phyloP scores from a whole-genome alignment of 2,329 filamentous ascomycete species.

The Penicillium sp. region DNA sequence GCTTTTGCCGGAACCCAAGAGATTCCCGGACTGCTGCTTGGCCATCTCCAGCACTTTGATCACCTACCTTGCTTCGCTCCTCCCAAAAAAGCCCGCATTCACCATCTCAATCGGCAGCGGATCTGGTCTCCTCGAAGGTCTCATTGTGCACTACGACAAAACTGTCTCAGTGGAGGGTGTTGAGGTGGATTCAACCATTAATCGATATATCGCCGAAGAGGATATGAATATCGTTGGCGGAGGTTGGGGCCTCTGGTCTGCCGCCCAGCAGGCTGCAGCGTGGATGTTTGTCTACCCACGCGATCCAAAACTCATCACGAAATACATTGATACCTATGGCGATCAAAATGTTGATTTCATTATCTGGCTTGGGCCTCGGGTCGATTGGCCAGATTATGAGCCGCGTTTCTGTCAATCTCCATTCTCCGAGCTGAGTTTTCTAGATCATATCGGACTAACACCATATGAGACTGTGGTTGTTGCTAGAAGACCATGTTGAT shows the following conservation, averaged over 20 bases:
- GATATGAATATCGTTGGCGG: slow-evolving; percentile 47
- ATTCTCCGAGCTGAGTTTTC: slow-evolving; percentile 21
- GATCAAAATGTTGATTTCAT: slow-evolving; percentile 21
- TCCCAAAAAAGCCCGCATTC: slow-evolving; percentile 29
- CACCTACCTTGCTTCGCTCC: slow-evolving; percentile 17
- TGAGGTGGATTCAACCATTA: slow-evolving; percentile 49
- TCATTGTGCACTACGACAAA: slow-evolving; percentile 34
- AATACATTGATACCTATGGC: slow-evolving; percentile 43
- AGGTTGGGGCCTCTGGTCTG: slow-evolving; percentile 45
- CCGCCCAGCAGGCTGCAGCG: slow-evolving; percentile 44
- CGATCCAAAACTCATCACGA: slow-evolving; percentile 45
- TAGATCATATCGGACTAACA: slow-evolving; percentile 25
- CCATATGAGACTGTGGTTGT: slow-evolving; percentile 29
- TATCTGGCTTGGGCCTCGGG: slow-evolving; percentile 33
- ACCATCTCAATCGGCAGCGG: slow-evolving; percentile 53
- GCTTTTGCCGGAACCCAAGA: slow-evolving; percentile 19
- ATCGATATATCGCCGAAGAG: slow-evolving; percentile 46
- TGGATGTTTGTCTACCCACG: slow-evolving; percentile 58
- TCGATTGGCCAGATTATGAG: slow-evolving; percentile 35
- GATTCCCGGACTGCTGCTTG: slow-evolving; percentile 32
- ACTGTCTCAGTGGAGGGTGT: slow-evolving; percentile 45
- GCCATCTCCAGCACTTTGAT: slow-evolving; percentile 29
- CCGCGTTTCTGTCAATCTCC: slow-evolving; percentile 24
- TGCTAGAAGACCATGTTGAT: slow-evolving; percentile 13
- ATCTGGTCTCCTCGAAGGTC: slow-evolving; percentile 51